phyloP scores from a whole-genome alignment of 306 rosid species.

The Vigna radiata region DNA sequence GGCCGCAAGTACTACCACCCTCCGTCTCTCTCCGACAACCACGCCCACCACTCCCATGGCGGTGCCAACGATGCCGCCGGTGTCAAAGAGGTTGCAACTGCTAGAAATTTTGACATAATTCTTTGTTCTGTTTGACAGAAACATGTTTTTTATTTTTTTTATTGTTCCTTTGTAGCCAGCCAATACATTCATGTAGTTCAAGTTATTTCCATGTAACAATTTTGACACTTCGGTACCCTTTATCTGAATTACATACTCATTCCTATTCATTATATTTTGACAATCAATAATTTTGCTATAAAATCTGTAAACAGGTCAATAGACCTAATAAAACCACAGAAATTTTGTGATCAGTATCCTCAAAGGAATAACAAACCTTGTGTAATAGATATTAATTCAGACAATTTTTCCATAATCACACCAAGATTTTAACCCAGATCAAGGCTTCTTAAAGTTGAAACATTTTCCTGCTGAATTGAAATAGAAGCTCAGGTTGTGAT shows the following conservation, averaged over 20 bases:
- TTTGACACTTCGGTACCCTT: neutral
- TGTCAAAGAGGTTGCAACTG: constrained; percentile 25
- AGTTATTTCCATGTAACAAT: neutral
- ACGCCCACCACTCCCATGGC: constrained; percentile 1
- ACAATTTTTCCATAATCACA: neutral
- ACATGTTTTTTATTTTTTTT: neutral
- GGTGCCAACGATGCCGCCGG: neutral
- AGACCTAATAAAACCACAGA: too few species aligned
- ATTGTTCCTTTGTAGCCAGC: neutral
- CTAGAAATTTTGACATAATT: constrained; percentile 49
- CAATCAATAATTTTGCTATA: neutral
- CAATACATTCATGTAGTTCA: neutral
- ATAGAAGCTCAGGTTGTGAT: too few species aligned
- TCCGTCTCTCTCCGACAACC: constrained; percentile 45
- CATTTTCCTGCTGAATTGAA: neutral
- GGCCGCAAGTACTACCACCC: constrained; percentile 80
- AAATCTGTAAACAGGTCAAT: too few species aligned
- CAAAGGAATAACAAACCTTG: neutral
- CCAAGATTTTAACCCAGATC: neutral
- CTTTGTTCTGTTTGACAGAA: constrained; percentile 57
- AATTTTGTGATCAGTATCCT: neutral
- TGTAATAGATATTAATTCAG: neutral
- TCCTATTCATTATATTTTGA: neutral
- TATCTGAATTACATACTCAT: neutral
- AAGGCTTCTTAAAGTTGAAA: neutral